Percentiles rank a stretch among this genome's conserved stretches.
Evolutionary conservation across 176 grass and related monocot genomes (phyloP).

Genomic region (Oryza meridionalis): DNA sequence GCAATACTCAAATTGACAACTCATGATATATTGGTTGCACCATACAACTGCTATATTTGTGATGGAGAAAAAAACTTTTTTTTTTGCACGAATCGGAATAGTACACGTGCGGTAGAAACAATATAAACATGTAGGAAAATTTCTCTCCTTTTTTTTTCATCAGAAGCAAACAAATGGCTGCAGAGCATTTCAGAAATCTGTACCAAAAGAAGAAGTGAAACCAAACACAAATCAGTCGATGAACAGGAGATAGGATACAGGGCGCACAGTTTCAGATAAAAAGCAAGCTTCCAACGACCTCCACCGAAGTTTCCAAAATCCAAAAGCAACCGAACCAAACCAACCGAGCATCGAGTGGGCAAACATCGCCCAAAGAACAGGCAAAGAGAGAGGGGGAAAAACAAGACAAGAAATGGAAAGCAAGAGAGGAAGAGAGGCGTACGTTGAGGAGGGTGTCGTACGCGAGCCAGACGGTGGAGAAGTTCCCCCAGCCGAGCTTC

Average conservation of each 20-base stretch:
- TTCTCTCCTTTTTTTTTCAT: neutral
- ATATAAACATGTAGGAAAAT: neutral
- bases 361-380: slow-evolving; percentile 25
- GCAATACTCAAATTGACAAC: neutral
- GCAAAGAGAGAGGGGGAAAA: neutral
- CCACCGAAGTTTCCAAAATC: slow-evolving; percentile 12
- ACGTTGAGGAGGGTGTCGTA: slow-evolving; percentile 83
- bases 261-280: slow-evolving; percentile 14
- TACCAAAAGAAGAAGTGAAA: neutral
- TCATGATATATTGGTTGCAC: neutral
- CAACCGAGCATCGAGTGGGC: neutral
- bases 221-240: neutral
- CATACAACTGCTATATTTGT: neutral
- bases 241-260: slow-evolving; percentile 37
- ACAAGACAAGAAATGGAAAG: neutral
- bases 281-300: slow-evolving; percentile 25
- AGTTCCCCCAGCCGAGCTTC: slow-evolving; percentile 95
- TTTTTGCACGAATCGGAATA: neutral
- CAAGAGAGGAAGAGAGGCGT: neutral
- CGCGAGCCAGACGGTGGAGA: slow-evolving; percentile 98
- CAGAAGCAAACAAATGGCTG: neutral
- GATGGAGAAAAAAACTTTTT: neutral
- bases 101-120: neutral
- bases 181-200: neutral
- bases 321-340: neutral